A percentile compares a stretch with the other conserved stretches of the same genome.
phyloP scores from a whole-genome alignment of 73 alveolate species.

The Paramecium sonneborni region DNA sequence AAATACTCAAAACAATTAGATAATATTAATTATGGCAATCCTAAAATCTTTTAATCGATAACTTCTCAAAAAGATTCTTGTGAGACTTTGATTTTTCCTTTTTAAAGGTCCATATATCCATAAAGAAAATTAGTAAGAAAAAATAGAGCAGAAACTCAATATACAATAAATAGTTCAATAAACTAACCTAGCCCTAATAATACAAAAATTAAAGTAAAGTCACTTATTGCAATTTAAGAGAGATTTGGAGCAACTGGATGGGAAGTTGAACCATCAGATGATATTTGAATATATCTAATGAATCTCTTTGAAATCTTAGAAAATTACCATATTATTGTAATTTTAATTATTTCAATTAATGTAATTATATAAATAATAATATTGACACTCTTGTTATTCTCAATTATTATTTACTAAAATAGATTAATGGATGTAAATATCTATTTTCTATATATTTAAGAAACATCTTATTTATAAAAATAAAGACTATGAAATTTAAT shows the following conservation, averaged over 20 bases:
- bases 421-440: neutral
- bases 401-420: neutral
- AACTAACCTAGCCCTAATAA: neutral
- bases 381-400: neutral
- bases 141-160: neutral
- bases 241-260: constrained; percentile 21
- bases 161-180: constrained; percentile 5
- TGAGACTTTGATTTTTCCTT: neutral
- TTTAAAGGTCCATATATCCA: neutral
- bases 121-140: neutral
- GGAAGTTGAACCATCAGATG: constrained; percentile 33
- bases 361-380: neutral
- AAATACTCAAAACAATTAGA: constrained; percentile 20
- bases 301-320: neutral
- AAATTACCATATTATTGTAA: neutral
- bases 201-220: neutral
- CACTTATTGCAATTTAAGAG: neutral
- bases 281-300: neutral
- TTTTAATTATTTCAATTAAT: neutral
- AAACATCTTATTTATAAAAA: neutral
- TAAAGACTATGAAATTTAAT: neutral
- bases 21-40: constrained; percentile 12
- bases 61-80: neutral
- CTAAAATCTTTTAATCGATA: neutral
- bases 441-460: neutral